A percentile compares a stretch with the other conserved stretches of the same genome.
Evolutionary conservation across 768 basidiomycete species (phyloP).

Genomic region (Roridomyces roridus): DNA sequence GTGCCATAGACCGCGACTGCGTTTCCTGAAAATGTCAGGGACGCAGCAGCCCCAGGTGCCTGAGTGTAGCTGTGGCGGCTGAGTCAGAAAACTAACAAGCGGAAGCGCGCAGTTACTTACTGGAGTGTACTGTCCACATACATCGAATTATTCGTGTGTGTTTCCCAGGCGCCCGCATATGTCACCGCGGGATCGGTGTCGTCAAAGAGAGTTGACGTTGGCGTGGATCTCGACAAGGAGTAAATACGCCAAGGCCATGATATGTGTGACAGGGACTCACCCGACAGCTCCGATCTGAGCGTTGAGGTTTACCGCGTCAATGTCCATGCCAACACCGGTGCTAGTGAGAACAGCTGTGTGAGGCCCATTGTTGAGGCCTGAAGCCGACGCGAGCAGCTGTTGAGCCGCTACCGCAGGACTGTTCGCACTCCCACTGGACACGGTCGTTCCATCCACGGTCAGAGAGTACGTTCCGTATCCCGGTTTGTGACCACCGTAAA

Average conservation of each 20-base stretch:
- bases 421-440: constrained; percentile 42
- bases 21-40: constrained; percentile 52
- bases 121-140: constrained; percentile 50
- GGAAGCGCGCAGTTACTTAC: constrained; percentile 36
- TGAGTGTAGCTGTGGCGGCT: constrained; percentile 44
- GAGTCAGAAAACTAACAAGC: background rate
- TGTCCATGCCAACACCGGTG: constrained; percentile 51
- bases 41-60: constrained; percentile 45
- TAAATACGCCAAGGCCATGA: background rate
- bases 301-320: constrained; percentile 55
- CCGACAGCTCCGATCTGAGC: constrained; percentile 43
- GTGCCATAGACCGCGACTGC: constrained; percentile 63
- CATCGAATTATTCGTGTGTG: constrained; percentile 28
- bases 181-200: constrained; percentile 45
- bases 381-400: constrained; percentile 50
- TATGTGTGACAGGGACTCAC: constrained; percentile 33
- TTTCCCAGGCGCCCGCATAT: constrained; percentile 50
- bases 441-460: constrained; percentile 48
- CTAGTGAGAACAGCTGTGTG: constrained; percentile 57
- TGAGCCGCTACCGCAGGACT: constrained; percentile 33
- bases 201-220: constrained; percentile 42
- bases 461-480: constrained; percentile 55
- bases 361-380: constrained; percentile 47
- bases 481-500: constrained; percentile 53
- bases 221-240: constrained; percentile 26